Base-by-base conservation (phyloP, 2,329 filamentous ascomycete species). In the Calonectria pteridis region DNA sequence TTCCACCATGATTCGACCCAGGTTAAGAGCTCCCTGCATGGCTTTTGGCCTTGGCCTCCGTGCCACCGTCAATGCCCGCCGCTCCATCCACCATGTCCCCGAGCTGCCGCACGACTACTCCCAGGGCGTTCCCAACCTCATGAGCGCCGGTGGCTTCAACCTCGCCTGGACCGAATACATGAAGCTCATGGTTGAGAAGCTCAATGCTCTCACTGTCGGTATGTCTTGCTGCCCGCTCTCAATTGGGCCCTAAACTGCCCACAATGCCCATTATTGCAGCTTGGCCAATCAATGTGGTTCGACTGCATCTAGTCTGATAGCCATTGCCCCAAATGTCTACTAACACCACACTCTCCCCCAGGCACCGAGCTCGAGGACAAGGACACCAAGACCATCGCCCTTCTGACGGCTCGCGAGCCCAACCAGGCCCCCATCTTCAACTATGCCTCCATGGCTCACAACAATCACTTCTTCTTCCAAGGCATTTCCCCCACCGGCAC, bases 391-490 rank as follows among this genome's bases (percentile, higher is more conserved):
- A 88, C 92, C 59, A 92, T 98, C 82, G 86, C 94, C 82, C 88
- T 96, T 81, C 88, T 91, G 81, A 93, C 93, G 73, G 94, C 96
- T 73, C 95, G 95, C 84, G 91, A 97, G 81, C 93, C 96, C 55
- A 89, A 89, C 78, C 89, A 91, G 76, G 97, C 97, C 51, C 89
- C 93, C 79, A 88, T 93, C 83, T 99, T 99, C 92, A 99, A 98
- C 90, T 92, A 97, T 84, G 97, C 97, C 84, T 98, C 95, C 80
- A 98, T 98, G 94, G 94, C 95, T 70, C 94, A 94, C 89, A 98
- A 98, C 91, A 98, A 92, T 84, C 87, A 92, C 83, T 93, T 95
- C 88, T 96, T 95, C 91, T 96, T 96, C 89, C 84, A 90, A 78
- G 85, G 88, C 81, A 83, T 87, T 76, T 80, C 83, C 69, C 85